Conservation (phyloP, 2,329 filamentous ascomycete species). For the Fusarium haematococcum region DNA sequence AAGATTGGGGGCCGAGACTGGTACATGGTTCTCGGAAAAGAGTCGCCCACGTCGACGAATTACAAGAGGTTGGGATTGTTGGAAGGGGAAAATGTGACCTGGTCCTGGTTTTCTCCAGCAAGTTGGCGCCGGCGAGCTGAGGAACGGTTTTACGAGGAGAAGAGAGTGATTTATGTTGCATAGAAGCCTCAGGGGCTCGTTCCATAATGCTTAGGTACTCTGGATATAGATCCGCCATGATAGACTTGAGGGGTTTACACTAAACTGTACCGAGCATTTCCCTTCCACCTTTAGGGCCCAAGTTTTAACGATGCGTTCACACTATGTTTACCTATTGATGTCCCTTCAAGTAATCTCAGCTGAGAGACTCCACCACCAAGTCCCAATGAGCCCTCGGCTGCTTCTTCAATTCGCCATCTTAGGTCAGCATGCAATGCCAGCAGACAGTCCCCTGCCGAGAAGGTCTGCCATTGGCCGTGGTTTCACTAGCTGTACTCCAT, state of each 20-base stretch:
- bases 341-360: too few relatives aligned
- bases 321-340: too few relatives aligned
- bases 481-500: neutral
- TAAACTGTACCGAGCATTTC: too few relatives aligned
- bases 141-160: slow-evolving; percentile 18
- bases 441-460: neutral
- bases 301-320: too few relatives aligned
- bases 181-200: neutral
- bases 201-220: neutral
- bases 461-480: neutral
- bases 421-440: neutral
- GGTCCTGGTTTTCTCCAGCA: slow-evolving; percentile 8
- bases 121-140: slow-evolving; percentile 19
- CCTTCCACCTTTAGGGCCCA: too few relatives aligned
- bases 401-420: too few relatives aligned
- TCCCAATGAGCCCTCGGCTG: too few relatives aligned
- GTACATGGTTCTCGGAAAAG: slow-evolving; percentile 10
- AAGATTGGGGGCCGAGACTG: slow-evolving; percentile 8
- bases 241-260: neutral
- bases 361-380: too few relatives aligned
- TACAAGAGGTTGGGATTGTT: slow-evolving; percentile 14
- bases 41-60: neutral
- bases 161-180: slow-evolving; percentile 1
- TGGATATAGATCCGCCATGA: neutral
- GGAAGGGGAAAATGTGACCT: slow-evolving; percentile 7